Evolutionary conservation across 1,139 yeast species (phyloP), one percentile per base, ranked within the genome.

Genomic region (Yamadazyma siamensis): DNA sequence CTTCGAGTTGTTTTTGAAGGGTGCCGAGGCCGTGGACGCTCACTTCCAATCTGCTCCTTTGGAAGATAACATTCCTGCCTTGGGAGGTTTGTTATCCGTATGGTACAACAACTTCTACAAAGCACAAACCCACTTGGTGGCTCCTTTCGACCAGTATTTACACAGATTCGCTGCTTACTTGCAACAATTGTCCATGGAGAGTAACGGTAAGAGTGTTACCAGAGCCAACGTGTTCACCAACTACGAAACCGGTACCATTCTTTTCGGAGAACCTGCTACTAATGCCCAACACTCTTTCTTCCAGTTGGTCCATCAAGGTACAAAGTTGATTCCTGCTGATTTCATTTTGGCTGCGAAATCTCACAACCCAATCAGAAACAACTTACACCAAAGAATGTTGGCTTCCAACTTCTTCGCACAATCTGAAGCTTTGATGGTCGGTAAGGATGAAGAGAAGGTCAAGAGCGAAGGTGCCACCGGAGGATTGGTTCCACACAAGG

Each of bases 161-260:
- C 96, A 89, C 78, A 78, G 98, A 63, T 91, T 91, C 89, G 96
- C 98, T 44, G 98, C 98, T 38, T 91, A 91, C 70, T 76, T 91
- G 65, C 98, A 91, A 73, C 98, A 91, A 71, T 77, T 91, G 60
- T 86, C 95, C 23, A 91, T 91, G 98, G 98, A 91, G 71, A 88
- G 97, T 40, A 91, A 91, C 69, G 98, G 98, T 71, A 91, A 91
- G 71, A 81, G 95, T 27, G 96, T 89, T 47, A 84, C 95, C 50
- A 82, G 96, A 64, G 88, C 86, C 50, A 84, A 87, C 56, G 81
- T 77, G 42, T 87, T 83, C 69, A 86, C 95, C 55, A 79, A 82
- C 69, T 91, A 91, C 73, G 89, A 94, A 56, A 89, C 97, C 29
- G 98, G 98, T 47, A 73, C 95, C 37, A 88, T 91, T 43, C 71